phyloP scores from a whole-genome alignment of 805 yeast species.

The Sugiyamaella mastotermitis region DNA sequence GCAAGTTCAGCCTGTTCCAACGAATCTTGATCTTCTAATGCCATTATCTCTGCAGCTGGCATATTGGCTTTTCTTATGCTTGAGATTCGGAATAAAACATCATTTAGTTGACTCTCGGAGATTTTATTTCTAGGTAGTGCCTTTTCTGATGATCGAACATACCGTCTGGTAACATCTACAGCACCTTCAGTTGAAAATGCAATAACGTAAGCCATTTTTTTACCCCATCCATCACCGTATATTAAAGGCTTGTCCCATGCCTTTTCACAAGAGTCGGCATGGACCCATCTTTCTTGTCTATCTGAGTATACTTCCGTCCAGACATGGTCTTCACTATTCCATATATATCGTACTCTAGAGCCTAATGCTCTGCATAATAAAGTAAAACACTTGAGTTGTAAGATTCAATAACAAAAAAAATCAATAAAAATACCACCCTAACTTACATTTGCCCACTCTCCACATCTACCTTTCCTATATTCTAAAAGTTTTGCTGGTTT shows the following conservation, averaged over 20 bases:
- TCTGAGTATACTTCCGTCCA: constrained; percentile 88
- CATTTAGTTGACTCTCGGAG: constrained; percentile 35
- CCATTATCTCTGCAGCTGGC: constrained; percentile 34
- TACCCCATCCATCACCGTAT: constrained; percentile 85
- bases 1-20: constrained; percentile 26
- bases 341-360: constrained; percentile 59
- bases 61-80: constrained; percentile 27
- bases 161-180: constrained; percentile 64
- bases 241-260: constrained; percentile 76
- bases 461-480: constrained; percentile 76
- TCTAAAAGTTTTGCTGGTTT: constrained; percentile 56
- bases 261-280: constrained; percentile 79
- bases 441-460: constrained; percentile 80
- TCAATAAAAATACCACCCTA: background rate
- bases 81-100: constrained; percentile 35
- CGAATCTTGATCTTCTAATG: constrained; percentile 33
- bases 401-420: background rate
- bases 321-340: constrained; percentile 92
- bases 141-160: constrained; percentile 43
- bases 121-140: constrained; percentile 44
- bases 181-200: constrained; percentile 58
- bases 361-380: constrained; percentile 64
- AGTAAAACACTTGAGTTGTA: constrained; percentile 47
- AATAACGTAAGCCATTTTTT: constrained; percentile 81
- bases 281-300: constrained; percentile 67